phyloP scores from a whole-genome alignment of 257 asterid genomes.

The Petunia secreta region DNA sequence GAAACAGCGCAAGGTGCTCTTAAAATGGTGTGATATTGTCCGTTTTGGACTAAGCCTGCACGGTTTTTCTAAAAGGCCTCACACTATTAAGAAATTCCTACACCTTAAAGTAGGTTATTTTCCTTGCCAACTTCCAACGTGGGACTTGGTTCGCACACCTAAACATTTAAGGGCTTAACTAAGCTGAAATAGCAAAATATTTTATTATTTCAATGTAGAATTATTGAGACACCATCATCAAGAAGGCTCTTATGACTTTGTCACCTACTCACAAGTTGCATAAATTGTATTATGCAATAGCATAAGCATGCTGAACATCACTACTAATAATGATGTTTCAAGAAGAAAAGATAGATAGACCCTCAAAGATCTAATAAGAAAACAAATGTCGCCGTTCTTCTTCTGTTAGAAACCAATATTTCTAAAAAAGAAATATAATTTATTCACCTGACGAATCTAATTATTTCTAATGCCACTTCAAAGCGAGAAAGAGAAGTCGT shows the following conservation, averaged over 20 bases:
- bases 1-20: too few relatives aligned
- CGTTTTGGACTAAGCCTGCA: too few relatives aligned
- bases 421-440: not conserved
- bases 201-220: too few relatives aligned
- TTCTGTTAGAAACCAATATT: not conserved
- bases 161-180: too few relatives aligned
- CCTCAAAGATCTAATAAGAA: not conserved
- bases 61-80: too few relatives aligned
- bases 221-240: not conserved
- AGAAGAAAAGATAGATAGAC: not conserved
- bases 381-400: not conserved
- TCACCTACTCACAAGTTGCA: not conserved
- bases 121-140: too few relatives aligned
- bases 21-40: too few relatives aligned
- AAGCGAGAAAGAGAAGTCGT: not conserved
- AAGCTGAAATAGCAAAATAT: too few relatives aligned
- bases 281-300: not conserved
- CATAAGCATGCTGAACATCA: not conserved
- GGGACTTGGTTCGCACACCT: too few relatives aligned
- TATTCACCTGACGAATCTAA: slow-evolving; percentile 4
- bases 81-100: too few relatives aligned
- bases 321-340: not conserved
- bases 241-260: not conserved
- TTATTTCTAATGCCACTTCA: not conserved
- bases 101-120: too few relatives aligned